These are phyloP conservation scores for Calocybe gangraenosa DNA, from an alignment of 768 basidiomycete genomes.

Conservation along the genomic window DNA sequence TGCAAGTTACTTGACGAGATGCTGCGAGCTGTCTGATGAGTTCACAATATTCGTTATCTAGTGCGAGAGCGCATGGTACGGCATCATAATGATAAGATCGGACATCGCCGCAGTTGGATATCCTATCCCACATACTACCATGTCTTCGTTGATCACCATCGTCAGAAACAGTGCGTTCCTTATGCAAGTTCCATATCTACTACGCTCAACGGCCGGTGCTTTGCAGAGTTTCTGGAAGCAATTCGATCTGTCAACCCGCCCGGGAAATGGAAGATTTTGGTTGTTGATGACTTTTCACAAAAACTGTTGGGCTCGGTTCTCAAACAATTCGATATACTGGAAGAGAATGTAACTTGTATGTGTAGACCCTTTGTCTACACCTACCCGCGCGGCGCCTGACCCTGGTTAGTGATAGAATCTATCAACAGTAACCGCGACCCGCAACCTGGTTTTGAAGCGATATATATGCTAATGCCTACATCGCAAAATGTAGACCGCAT, in stretches of 20 bases:
- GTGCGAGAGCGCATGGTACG: too few relatives aligned
- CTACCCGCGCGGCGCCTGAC: slow-evolving; percentile 1
- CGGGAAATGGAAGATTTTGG: slow-evolving; percentile 93
- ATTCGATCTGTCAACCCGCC: slow-evolving; percentile 85
- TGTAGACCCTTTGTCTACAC: slow-evolving; percentile 11
- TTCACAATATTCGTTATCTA: too few relatives aligned
- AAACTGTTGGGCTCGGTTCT: slow-evolving; percentile 79
- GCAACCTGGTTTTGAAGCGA: slow-evolving; percentile 82
- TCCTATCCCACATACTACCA: slow-evolving; percentile 12
- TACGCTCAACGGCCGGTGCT: slow-evolving; percentile 6
- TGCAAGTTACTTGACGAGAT: too few relatives aligned
- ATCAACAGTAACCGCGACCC: slow-evolving; percentile 81
- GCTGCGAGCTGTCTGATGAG: too few relatives aligned
- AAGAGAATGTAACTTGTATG: slow-evolving; percentile 95
- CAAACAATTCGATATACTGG: slow-evolving; percentile 90
- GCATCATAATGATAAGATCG: slow-evolving; percentile 8
- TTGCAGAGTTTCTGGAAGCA: slow-evolving; percentile 78
- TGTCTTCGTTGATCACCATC: slow-evolving; percentile 40
- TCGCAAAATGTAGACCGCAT: slow-evolving; percentile 90
- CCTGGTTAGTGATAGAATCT: slow-evolving; percentile 79
- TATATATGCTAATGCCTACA: slow-evolving; percentile 95
- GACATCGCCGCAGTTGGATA: slow-evolving; percentile 17
- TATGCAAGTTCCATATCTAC: background rate
- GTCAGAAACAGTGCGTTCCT: slow-evolving; percentile 38
- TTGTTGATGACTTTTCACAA: slow-evolving; percentile 92